Percentiles rank a stretch among this genome's conserved stretches.
Conservation (phyloP, 106 monocot species). For the Alisma plantagoaquatica region DNA sequence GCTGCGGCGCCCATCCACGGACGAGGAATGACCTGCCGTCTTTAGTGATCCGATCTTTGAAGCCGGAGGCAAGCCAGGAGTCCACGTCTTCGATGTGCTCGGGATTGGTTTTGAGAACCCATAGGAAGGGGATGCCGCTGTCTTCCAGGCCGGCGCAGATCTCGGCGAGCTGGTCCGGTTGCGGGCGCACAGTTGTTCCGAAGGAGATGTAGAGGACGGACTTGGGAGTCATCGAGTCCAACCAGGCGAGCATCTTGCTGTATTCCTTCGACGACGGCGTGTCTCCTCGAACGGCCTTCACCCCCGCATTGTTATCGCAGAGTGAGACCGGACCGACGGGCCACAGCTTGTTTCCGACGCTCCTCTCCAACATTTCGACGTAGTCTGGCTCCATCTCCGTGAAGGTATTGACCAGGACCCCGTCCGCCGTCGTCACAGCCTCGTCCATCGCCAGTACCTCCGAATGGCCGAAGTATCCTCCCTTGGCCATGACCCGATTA, state of each 20-base stretch:
- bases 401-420: constrained; percentile 52
- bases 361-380: constrained; percentile 22
- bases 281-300: constrained; percentile 23
- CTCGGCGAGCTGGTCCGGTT: constrained; percentile 32
- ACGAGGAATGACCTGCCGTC: constrained; percentile 20
- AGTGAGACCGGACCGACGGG: constrained; percentile 46
- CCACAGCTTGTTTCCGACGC: constrained; percentile 32
- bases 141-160: constrained; percentile 42
- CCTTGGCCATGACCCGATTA: neutral
- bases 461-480: neutral
- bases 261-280: constrained; percentile 17
- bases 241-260: constrained; percentile 21
- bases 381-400: constrained; percentile 33
- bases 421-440: constrained; percentile 26
- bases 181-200: constrained; percentile 18
- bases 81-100: constrained; percentile 7
- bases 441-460: neutral
- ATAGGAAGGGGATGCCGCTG: constrained; percentile 33
- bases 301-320: constrained; percentile 9
- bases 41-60: constrained; percentile 32
- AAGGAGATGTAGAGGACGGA: constrained; percentile 50
- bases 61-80: no score
- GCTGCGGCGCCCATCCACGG: constrained; percentile 61
- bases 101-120: constrained; percentile 40
- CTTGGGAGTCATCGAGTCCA: constrained; percentile 20